Base-by-base conservation (phyloP, 2,329 filamentous ascomycete species). In the Aspergillus sp. region DNA sequence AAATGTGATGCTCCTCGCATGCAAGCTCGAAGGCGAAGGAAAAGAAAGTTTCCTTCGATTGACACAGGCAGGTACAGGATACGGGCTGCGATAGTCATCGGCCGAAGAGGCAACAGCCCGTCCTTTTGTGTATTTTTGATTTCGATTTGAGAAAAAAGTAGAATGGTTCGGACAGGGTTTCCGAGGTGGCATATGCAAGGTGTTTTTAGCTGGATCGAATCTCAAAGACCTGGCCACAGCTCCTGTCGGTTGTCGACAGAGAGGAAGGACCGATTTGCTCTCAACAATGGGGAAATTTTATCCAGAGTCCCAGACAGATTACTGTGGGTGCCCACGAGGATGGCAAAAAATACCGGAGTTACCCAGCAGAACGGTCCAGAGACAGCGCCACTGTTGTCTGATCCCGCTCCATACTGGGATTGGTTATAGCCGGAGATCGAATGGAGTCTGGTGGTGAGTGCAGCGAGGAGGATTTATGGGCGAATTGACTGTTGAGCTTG, bases 111-210 rank as follows among this genome's bases (percentile, higher is more conserved):
- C 45, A 55, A 44, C 34, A 38, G 53, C 30, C 34, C 26, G 30
- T 18, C 39, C 41, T 32, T 30, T 36, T 30, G 41, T 17, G 24
- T 47, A 32, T 47, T 38, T 24, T 12, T 43, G 44, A 49, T 24
- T n/a, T 48, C 3, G 30, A 30, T 8, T 44, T 36, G 6, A 38
- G 50, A 8, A 11, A 17, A 45, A 34, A 39, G 42, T 47, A 49
- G 56, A 56, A 61, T 59, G 55, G 47, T 55, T 64, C 63, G 62
- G 62, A 56, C 43, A 57, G 50, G 48, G 49, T 56, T 60, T 59
- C 60, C 63, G 62, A 61, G 57, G 60, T 58, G 60, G 60, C 60
- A 61, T 64, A 64, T 64, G 62, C 62, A 65, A 57, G 57, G 56
- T 60, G 34, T 41, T 17, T 53, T 41, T 62, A 65, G 62, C 55